These are phyloP conservation scores for Plasmopara viticola DNA, from an alignment of 352 stramenopile genomes.

Conservation along the genomic window DNA sequence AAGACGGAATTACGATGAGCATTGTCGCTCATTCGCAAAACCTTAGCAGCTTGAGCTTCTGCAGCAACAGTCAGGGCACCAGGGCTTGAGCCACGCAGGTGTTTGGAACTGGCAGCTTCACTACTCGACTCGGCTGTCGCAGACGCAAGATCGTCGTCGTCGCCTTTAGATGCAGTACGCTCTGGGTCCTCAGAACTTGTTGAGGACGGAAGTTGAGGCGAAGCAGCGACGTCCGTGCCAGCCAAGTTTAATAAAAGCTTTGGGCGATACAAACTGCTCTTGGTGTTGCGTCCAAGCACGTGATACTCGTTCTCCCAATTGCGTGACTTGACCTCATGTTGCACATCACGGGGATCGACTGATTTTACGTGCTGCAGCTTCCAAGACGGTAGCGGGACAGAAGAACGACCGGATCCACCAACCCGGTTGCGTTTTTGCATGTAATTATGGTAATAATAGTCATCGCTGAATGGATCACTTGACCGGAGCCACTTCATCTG, in stretches of 20 bases:
- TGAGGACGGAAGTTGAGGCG: conserved; percentile 8
- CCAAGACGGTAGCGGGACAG: conserved; percentile 66
- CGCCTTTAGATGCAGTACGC: conserved; percentile 13
- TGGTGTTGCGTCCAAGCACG: conserved; percentile 70
- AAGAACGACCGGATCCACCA: conserved; percentile 24
- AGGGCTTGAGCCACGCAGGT: conserved; percentile 19
- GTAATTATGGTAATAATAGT: conserved; percentile 87
- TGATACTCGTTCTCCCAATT: conserved; percentile 70
- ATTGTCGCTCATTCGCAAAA: conserved; percentile 49
- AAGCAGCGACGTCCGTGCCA: conserved; percentile 8
- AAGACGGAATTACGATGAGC: conserved; percentile 58
- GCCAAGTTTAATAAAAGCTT: conserved; percentile 60
- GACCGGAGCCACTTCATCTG: conserved; percentile 81
- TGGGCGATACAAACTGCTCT: conserved; percentile 72
- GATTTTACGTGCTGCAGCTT: conserved; percentile 82
- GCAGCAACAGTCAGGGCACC: conserved; percentile 21
- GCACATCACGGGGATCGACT: conserved; percentile 50
- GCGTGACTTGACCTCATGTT: conserved; percentile 58
- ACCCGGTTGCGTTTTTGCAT: conserved; percentile 62
- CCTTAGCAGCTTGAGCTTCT: conserved; percentile 31
- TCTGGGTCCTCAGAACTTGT: conserved; percentile 18
- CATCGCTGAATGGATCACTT: conserved; percentile 84
- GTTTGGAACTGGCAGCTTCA: conserved; percentile 18
- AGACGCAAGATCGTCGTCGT: conserved; percentile 4
- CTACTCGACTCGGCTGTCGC: conserved; percentile 22